Evolutionary conservation across 805 yeast genomes (phyloP), one percentile per base, ranked within the genome.

Genomic region (Candida ovalis): DNA sequence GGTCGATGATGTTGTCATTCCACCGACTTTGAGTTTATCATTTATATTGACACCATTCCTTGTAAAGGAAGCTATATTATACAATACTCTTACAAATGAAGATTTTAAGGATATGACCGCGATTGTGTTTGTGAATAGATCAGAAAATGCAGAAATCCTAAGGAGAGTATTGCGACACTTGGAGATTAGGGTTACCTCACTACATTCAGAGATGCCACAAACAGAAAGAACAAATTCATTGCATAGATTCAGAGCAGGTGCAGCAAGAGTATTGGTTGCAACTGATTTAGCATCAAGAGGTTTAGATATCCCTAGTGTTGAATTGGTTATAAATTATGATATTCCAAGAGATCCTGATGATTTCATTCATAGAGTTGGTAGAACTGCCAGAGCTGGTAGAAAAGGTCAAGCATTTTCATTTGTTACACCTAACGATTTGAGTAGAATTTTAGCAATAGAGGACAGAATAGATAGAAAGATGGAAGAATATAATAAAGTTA

Each of bases 321-420:
- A 85, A 61, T 68, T 85, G 50, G 94, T 86, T 35, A 72, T 86
- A 40, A 86, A 86, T 63, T 86, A 82, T 57, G 94, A 86, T 63
- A 81, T 86, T 45, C 94, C 95, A 24, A 83, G 88, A 21, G 94
- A 86, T 62, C 86, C 92, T 4, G 88, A 86, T 64, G 88, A 90
- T 10, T 86, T 84, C 60, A 83, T 86, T 56, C 95, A 86, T 65
- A 74, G 96, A 68, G 97, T 91, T 30, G 97, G 97, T 48, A 84
- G 97, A 73, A 90, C 97, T 30, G 99, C 98, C 9, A 86, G 99
- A 78, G 98, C 98, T 2, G 98, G 98, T 2, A 77, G 96, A 58
- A 70, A 72, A 44, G 99, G 99, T 70, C 88, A 82, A 53, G 78
- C 96, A 6, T 72, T 94, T 1, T 80, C 94, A 13, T 76, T 94